Evolutionary conservation across 176 grass and related monocot genomes (phyloP).

Genomic region (Carex myosuroides): DNA sequence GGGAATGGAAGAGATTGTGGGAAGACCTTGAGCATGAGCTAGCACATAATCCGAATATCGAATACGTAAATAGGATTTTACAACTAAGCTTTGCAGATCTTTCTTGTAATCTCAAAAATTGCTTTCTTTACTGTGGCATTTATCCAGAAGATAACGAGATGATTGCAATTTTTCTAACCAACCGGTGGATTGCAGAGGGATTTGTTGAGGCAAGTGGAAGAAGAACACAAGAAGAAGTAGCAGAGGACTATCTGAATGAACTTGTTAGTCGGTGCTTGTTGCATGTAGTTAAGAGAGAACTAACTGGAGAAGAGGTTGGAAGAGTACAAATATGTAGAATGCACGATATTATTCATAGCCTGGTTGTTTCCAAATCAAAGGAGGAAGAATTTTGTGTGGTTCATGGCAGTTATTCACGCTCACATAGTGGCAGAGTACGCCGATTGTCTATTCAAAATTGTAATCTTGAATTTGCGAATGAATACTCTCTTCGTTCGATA

Average conservation of each 20-base stretch:
- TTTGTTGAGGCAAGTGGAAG: not conserved
- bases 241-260: not conserved
- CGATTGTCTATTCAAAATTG: slow-evolving; percentile 21
- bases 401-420: not conserved
- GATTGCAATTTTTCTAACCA: not conserved
- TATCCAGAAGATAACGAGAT: not conserved
- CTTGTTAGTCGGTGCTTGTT: slow-evolving; percentile 1
- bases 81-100: not conserved
- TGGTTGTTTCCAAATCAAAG: not conserved
- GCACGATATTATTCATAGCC: not conserved
- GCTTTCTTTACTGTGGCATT: not conserved
- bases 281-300: not conserved
- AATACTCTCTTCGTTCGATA: slow-evolving; percentile 16
- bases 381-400: not conserved
- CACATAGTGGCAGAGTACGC: not conserved
- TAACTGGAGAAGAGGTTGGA: too few species aligned
- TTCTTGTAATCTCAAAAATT: not conserved
- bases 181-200: not conserved
- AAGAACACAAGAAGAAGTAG: not conserved
- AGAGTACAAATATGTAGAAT: not conserved
- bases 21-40: not conserved
- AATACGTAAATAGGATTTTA: not conserved
- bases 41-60: not conserved
- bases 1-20: not conserved
- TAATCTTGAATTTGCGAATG: not conserved